Evolutionary conservation across 2,329 filamentous ascomycete species (phyloP), one percentile per base, ranked within the genome.

Genomic region (Fusarium irregulare): DNA sequence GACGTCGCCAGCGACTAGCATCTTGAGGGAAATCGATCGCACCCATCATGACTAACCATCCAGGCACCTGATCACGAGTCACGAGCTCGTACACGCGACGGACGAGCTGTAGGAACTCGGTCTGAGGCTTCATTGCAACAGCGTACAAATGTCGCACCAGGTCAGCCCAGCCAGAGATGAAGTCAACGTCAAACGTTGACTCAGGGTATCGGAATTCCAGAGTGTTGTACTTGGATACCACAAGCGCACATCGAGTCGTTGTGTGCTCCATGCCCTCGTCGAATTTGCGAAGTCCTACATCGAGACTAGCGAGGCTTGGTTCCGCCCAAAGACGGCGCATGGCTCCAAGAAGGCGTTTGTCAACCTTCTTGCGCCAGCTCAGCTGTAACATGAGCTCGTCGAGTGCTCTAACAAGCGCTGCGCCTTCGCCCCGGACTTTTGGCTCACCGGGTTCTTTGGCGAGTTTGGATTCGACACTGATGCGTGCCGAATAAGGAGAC

Each of bases 191-290:
- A 48, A 76, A 76, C 11, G 49, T 69, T 14, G 73, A 68, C 21
- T 76, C 75, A 25, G 74, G 73, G 41, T 77, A 77, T 30, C 76
- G 72, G 23, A 77, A 77, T 60, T 77, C 75, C 16, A 75, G 20
- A 1, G 74, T 77, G 27, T 73, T 49, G 50, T 75, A 72, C 42
- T 64, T 68, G 20, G 73, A 70, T 3, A 76, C 55, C n/a, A 68
- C 76, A 5, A 77, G 46, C 4, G 56, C 75, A 54, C 75, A 77
- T 13, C 68, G 68, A 11, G 56, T 62, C 7, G 73, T 75, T 16
- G 73, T 75, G 54, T 70, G 73, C 5, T 68, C 57, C 5, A 62
- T 51, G 2, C 73, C 73, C 34, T 71, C 64, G 20, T 75, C 50
- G 45, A 73, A 75, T 37, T 75, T 75, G 28, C 65, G 68, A 16